A percentile compares a stretch with the other conserved stretches of the same genome.
Conservation (phyloP, 169 alveolate species). For the Plasmodium gallinaceum region DNA sequence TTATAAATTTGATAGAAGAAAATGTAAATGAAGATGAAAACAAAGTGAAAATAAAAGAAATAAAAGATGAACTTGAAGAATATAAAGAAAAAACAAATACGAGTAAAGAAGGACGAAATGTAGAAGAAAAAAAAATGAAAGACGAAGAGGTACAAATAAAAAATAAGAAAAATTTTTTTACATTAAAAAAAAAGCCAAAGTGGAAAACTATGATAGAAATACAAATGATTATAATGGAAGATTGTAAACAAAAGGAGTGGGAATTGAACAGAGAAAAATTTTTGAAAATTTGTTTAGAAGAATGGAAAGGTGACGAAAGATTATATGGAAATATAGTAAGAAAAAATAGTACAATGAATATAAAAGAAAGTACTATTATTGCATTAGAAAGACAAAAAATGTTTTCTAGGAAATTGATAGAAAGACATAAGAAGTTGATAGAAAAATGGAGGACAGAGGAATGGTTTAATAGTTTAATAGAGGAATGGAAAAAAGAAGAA, state of each 20-base stretch:
- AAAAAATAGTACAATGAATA: not conserved
- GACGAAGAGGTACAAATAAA: not conserved
- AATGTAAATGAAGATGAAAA: not conserved
- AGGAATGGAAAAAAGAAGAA: constrained; percentile 5
- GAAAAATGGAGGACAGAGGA: not conserved
- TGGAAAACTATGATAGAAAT: not conserved
- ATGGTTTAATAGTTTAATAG: not conserved
- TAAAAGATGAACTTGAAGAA: not conserved
- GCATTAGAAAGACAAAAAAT: not conserved
- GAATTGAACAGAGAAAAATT: not conserved
- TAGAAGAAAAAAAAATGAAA: not conserved
- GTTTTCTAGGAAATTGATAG: not conserved
- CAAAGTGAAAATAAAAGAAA: not conserved
- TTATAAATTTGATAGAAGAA: not conserved
- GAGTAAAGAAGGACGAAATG: not conserved
- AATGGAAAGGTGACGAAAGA: not conserved
- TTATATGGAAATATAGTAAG: not conserved
- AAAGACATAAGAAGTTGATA: not conserved
- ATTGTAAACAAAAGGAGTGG: not conserved
- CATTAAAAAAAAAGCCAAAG: not conserved
- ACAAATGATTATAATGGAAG: not conserved
- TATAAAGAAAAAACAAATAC: not conserved
- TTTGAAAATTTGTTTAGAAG: not conserved
- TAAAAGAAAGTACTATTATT: not conserved
- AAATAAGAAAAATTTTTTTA: not conserved